Evolutionary conservation across 2,329 filamentous ascomycete genomes (phyloP), one percentile per base, ranked within the genome.

Genomic region (Penicillium decumbens): DNA sequence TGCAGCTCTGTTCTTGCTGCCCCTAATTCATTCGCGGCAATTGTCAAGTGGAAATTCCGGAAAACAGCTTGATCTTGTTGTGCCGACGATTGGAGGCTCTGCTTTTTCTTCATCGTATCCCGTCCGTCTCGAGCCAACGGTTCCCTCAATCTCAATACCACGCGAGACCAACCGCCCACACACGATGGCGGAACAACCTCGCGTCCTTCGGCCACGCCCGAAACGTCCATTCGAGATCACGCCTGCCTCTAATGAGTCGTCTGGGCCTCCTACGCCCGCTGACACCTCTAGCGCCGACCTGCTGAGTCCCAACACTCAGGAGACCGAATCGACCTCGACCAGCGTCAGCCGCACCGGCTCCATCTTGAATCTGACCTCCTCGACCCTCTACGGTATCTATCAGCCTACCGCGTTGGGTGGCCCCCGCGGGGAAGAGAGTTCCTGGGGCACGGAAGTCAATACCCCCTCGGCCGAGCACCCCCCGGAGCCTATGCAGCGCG

Each of bases 311-410:
- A 69, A 67, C 15, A 43, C 35, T 30, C 50, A 47, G 27, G 62
- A 66, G 27, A 43, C 57, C 38, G 61, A 56, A 29, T 66, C 61
- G 55, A 69, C 57, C 72, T 61, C 59, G 10, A 53, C 58, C 15
- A 79, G 57, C 44, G 75, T 82, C 57, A 85, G 80, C 64, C 83
- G 88, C 50, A 87, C 85, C 23, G 83, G 86, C 57, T 95, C 89
- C 8, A 81, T 89, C 49, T 76, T 90, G 64, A 95, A 96, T 66
- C 79, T 98, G 52, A 95, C 89, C 3, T 85, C 88, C 8, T 91
- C 89, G 2, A 95, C 93, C 0, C 80, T 98, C 4, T 88, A 87
- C 59, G 92, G 93, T 47, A 98, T 98, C 63, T 98, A 95, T 75
- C 84, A 84, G 9, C 83, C 83, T 6, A 81, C 81, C 0, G 78